Evolutionary conservation across 768 basidiomycete genomes (phyloP).

Genomic region (Leccinum pellstonianum): DNA sequence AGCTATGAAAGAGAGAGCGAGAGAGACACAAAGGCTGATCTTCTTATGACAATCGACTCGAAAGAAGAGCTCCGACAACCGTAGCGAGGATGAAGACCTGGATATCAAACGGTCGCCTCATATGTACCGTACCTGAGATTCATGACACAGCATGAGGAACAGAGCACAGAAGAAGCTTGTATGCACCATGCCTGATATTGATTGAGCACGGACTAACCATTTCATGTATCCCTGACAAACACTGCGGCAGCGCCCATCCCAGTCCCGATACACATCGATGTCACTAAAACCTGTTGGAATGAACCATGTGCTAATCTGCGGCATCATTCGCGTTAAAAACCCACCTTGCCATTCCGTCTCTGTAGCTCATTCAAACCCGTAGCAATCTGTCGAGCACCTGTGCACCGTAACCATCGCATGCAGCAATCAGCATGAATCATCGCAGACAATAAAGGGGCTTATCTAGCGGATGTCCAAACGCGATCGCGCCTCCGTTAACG

Average conservation of each 20-base stretch:
- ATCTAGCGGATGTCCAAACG: constrained; percentile 82
- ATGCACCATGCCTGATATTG: neutral
- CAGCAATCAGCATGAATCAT: constrained; percentile 9
- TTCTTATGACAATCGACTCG: neutral
- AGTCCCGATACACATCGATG: constrained; percentile 85
- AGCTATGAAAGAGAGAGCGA: neutral
- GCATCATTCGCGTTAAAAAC: neutral
- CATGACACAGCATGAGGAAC: neutral
- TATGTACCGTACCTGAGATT: neutral
- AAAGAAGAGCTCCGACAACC: neutral
- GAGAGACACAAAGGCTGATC: neutral
- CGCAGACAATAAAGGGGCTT: constrained; percentile 33
- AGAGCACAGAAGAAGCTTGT: neutral
- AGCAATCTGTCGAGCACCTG: constrained; percentile 81
- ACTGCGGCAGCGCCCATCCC: constrained; percentile 91
- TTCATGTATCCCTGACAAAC: constrained; percentile 54
- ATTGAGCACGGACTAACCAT: neutral
- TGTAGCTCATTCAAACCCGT: constrained; percentile 77
- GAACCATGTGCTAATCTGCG: neutral
- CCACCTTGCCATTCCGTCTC: constrained; percentile 67
- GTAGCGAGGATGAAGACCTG: neutral
- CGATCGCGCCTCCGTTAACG: constrained; percentile 90
- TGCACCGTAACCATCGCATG: constrained; percentile 53
- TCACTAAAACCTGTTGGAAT: constrained; percentile 65
- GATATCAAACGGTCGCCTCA: neutral